These are phyloP conservation scores for Leccinum obscurum DNA, from an alignment of 768 basidiomycete genomes.

Conservation along the genomic window DNA sequence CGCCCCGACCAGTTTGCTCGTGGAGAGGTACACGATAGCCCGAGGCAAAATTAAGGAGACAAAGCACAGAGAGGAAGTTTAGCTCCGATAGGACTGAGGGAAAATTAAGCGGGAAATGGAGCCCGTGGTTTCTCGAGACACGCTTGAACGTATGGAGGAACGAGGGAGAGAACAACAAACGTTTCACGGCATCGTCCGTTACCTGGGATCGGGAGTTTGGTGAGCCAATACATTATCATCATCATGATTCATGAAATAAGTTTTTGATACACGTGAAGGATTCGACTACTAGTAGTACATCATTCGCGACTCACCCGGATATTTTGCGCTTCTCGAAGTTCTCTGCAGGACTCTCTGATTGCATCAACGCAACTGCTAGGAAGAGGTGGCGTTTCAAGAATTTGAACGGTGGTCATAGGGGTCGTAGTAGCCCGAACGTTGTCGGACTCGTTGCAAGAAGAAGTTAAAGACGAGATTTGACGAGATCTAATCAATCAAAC, in stretches of 20 bases:
- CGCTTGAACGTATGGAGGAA: constrained; percentile 63
- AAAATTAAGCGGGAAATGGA: constrained; percentile 79
- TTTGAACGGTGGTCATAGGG: constrained; percentile 14
- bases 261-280: constrained; percentile 5
- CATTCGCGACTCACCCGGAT: constrained; percentile 48
- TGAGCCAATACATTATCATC: constrained; percentile 8
- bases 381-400: constrained; percentile 40
- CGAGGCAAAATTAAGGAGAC: constrained; percentile 81
- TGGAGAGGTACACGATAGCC: constrained; percentile 79
- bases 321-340: constrained; percentile 45
- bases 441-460: background rate
- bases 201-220: constrained; percentile 45
- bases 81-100: constrained; percentile 71
- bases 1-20: constrained; percentile 70
- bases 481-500: background rate
- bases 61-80: constrained; percentile 76
- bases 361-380: constrained; percentile 48
- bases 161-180: constrained; percentile 61
- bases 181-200: constrained; percentile 51
- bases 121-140: constrained; percentile 64
- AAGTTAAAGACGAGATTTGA: background rate
- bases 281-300: background rate
- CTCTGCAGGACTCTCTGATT: constrained; percentile 53
- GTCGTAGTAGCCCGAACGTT: background rate
- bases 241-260: background rate